A percentile compares a stretch with the other conserved stretches of the same genome.
phyloP scores from a whole-genome alignment of 2,329 filamentous ascomycete genomes.

The Aspergillus felis region DNA sequence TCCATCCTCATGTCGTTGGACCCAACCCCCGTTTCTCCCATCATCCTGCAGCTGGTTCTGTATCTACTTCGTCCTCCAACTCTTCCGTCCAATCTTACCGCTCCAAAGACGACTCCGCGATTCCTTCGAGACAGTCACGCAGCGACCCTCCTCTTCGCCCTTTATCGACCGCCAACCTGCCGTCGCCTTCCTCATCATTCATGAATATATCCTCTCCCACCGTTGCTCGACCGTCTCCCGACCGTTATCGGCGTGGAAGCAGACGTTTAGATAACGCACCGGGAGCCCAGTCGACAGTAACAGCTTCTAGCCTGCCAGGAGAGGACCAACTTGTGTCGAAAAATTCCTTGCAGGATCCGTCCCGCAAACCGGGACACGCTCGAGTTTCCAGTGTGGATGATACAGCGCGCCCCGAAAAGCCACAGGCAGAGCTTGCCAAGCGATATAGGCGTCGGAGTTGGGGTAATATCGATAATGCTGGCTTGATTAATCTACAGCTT shows the following conservation, averaged over 20 bases:
- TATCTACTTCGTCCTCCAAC: constrained; percentile 51
- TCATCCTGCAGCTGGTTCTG: constrained; percentile 50
- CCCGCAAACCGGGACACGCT: constrained; percentile 49
- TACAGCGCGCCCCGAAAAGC: constrained; percentile 50
- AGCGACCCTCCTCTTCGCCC: constrained; percentile 38
- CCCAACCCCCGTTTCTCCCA: constrained; percentile 36
- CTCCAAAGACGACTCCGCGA: constrained; percentile 49
- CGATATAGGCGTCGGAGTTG: constrained; percentile 79
- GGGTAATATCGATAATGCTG: constrained; percentile 57
- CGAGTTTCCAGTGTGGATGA: constrained; percentile 66
- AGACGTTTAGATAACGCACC: constrained; percentile 51
- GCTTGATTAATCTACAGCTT: constrained; percentile 34
- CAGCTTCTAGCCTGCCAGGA: constrained; percentile 3
- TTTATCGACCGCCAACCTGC: constrained; percentile 48
- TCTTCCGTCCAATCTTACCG: constrained; percentile 42
- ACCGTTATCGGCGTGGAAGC: constrained; percentile 73
- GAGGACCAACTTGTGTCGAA: constrained; percentile 22
- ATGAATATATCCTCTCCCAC: constrained; percentile 47
- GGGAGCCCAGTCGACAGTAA: constrained; percentile 10
- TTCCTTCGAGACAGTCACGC: constrained; percentile 37
- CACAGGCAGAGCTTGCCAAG: constrained; percentile 66
- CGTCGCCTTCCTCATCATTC: constrained; percentile 52
- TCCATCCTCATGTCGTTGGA: constrained; percentile 23
- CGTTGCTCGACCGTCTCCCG: constrained; percentile 65
- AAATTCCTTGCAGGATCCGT: constrained; percentile 27